These are phyloP conservation scores for Colletotrichum endophyticum DNA, from an alignment of 2,329 filamentous ascomycete genomes.

Conservation along the genomic window DNA sequence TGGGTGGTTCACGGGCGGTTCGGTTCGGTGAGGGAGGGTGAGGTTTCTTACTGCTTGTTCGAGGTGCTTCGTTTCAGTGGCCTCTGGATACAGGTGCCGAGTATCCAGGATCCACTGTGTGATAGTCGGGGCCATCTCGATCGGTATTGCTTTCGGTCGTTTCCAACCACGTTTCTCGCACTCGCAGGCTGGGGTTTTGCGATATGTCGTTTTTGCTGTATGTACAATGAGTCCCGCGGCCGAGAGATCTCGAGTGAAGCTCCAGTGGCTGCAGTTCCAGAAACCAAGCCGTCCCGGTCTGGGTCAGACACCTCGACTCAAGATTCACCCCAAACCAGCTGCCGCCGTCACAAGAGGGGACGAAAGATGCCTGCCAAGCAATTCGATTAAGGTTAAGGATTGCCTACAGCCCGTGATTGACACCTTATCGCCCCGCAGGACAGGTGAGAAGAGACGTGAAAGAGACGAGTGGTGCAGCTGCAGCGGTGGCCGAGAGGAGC, in stretches of 20 bases:
- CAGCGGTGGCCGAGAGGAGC: neutral
- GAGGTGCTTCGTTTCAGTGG: constrained; percentile 52
- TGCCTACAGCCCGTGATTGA: neutral
- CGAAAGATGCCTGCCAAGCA: constrained; percentile 2
- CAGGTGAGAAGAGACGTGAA: neutral
- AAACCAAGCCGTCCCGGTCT: neutral
- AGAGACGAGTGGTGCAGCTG: neutral
- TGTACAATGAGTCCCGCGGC: neutral
- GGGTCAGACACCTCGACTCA: neutral
- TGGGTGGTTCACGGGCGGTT: neutral
- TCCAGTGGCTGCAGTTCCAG: neutral
- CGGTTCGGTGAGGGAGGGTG: neutral
- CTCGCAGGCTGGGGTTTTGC: neutral
- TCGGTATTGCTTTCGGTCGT: neutral
- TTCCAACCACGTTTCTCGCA: neutral
- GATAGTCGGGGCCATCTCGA: constrained; percentile 37
- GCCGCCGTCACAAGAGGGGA: neutral
- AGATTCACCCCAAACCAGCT: neutral
- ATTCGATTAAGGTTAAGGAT: constrained; percentile 1
- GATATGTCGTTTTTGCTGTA: neutral
- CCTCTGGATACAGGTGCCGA: constrained; percentile 60
- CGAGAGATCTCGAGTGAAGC: neutral
- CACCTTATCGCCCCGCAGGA: neutral
- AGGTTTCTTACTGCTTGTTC: constrained; percentile 45
- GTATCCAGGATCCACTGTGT: constrained; percentile 70